Evolutionary conservation across 768 basidiomycete genomes (phyloP), one percentile per base, ranked within the genome.

Genomic region (Ephemerocybe angulata): DNA sequence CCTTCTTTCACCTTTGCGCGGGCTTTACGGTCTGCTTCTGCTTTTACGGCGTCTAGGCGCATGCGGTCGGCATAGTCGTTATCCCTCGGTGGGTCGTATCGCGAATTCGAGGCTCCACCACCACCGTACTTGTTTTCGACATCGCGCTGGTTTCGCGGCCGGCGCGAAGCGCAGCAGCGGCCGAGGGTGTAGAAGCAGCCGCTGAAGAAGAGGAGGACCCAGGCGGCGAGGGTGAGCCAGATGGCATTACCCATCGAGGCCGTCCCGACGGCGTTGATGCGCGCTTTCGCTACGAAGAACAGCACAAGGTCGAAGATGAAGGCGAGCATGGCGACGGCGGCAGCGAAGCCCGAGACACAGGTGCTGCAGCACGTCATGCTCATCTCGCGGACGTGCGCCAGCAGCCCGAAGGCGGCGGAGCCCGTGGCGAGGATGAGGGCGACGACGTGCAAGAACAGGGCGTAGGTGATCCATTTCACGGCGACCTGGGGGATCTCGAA

Each of bases 391-490:
- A 96, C 78, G 65, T 96, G 93, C 1, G 93, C 91, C 31, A 97
- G 80, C 17, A 95, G 79, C 37, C 93, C 94, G 59, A 96, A 90
- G 31, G 94, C 50, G 27, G 90, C 78, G 2, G 91, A 82, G 25
- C 82, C 75, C 13, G 80, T 87, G 8, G 92, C 82, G 31, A 88
- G 78, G 12, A 70, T 81, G 53, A 98, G 84, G 15, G 92, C 96
- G 54, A 93, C 85, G 56, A 97, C 84, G 67, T 98, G 95, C 15
- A 98, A 80, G 59, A 98, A 84, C 60, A 99, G 85, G 22, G 85
- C 86, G 64, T 96, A 96, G 10, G 97, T 98, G 65, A 98, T 75
- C 92, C 95, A 98, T 75, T 97, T 96, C 57, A 94, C 88, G 48
- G 86, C 80, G 5, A 92, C 82, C 53, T 84, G 75, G 1, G 94